Conservation (phyloP, 2,329 filamentous ascomycete species). For the Trichophyton rubrum region DNA sequence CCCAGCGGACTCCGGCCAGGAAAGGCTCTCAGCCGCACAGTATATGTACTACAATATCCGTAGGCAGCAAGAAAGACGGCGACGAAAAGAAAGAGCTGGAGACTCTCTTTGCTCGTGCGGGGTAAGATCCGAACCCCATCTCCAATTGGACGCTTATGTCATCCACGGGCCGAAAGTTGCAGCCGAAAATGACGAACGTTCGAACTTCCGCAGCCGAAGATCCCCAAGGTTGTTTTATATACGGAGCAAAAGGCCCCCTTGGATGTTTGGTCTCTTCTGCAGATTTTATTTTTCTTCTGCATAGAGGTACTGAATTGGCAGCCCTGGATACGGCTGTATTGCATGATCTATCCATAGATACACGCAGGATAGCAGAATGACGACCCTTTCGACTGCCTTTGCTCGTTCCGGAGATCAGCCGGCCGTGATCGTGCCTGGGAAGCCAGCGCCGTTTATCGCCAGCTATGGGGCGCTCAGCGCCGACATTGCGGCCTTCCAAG, state of each 20-base stretch:
- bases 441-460: conserved; percentile 49
- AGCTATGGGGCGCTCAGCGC: conserved; percentile 55
- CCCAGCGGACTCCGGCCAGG: too few relatives aligned
- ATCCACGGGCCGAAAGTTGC: not conserved
- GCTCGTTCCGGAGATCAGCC: conserved; percentile 39
- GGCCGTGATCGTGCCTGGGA: conserved; percentile 63
- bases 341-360: not conserved
- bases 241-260: not conserved
- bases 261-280: not conserved
- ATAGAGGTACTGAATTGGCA: not conserved
- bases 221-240: not conserved
- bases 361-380: conserved; percentile 28
- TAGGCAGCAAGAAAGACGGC: not conserved
- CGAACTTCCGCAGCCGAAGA: not conserved
- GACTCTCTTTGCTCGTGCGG: not conserved
- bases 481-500: conserved; percentile 60
- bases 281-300: not conserved
- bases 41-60: not conserved
- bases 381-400: conserved; percentile 48
- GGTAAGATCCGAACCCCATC: not conserved
- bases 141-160: not conserved
- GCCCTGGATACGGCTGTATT: not conserved
- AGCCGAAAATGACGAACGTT: not conserved
- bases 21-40: too few relatives aligned
- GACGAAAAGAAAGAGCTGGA: not conserved